phyloP scores from a whole-genome alignment of 2,329 filamentous ascomycete species.

The Aspergillus hiratsukae region DNA sequence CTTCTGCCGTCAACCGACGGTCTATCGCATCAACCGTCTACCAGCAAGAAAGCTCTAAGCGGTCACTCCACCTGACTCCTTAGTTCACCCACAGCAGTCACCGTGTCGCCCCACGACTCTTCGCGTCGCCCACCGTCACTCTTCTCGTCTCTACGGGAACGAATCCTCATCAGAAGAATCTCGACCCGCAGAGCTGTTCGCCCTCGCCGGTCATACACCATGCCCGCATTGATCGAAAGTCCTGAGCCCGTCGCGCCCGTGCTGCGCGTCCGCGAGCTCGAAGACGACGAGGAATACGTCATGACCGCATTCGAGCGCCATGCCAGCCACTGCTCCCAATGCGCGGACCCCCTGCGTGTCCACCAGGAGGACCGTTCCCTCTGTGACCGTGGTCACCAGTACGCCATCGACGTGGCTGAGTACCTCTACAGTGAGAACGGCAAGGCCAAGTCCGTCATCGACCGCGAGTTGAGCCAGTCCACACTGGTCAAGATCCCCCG shows the following conservation, averaged over 20 bases:
- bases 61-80: background rate
- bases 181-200: conserved; percentile 12
- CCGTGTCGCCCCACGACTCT: conserved; percentile 26
- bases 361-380: conserved; percentile 22
- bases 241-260: conserved; percentile 25
- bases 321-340: conserved; percentile 31
- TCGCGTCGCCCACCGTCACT: conserved; percentile 19
- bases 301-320: conserved; percentile 36
- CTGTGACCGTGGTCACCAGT: conserved; percentile 33
- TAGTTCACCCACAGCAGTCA: conserved; percentile 16
- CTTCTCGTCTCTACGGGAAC: conserved; percentile 16
- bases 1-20: background rate
- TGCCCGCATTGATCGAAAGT: conserved; percentile 28
- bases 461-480: conserved; percentile 34
- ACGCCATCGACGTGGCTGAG: conserved; percentile 30
- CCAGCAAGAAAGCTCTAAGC: background rate
- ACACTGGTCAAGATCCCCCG: conserved; percentile 42
- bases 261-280: conserved; percentile 23
- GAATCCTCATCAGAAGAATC: conserved; percentile 13
- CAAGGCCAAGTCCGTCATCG: conserved; percentile 40
- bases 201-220: conserved; percentile 24
- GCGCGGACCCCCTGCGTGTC: conserved; percentile 25
- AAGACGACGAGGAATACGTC: conserved; percentile 34
- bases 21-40: background rate
- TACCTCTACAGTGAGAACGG: conserved; percentile 36